A percentile compares a stretch with the other conserved stretches of the same genome.
These are phyloP conservation scores for Aureobasidium sp. DNA, from an alignment of 2,329 filamentous ascomycete species.

Conservation along the genomic window DNA sequence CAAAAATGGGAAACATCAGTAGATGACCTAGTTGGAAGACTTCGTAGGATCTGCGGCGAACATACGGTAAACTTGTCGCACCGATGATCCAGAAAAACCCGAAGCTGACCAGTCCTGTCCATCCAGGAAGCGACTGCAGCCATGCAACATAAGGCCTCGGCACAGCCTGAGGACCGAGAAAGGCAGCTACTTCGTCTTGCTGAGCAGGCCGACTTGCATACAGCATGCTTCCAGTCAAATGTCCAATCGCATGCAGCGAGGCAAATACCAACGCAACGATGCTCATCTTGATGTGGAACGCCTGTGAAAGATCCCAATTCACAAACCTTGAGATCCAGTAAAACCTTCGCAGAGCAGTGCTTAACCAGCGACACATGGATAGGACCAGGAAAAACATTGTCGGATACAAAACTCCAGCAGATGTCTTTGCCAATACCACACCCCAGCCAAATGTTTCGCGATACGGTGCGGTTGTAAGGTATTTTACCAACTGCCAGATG, in stretches of 20 bases:
- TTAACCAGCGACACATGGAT: conserved; percentile 52
- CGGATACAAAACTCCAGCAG: conserved; percentile 49
- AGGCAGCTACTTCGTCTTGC: conserved; percentile 38
- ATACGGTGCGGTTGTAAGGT: conserved; percentile 39
- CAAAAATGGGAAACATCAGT: conserved; percentile 54
- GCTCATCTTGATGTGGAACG: conserved; percentile 51
- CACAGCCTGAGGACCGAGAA: conserved; percentile 40
- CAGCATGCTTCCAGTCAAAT: conserved; percentile 47
- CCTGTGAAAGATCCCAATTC: conserved; percentile 51
- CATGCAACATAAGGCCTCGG: conserved; percentile 42
- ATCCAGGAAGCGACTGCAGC: conserved; percentile 43
- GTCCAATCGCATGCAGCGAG: conserved; percentile 48
- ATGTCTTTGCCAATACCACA: conserved; percentile 49
- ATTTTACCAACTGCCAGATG: conserved; percentile 51
- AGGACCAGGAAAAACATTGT: conserved; percentile 54
- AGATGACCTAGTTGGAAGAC: conserved; percentile 52
- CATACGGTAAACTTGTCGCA: conserved; percentile 43
- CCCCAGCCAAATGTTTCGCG: conserved; percentile 50
- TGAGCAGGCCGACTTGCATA: conserved; percentile 42
- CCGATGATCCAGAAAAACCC: conserved; percentile 46
- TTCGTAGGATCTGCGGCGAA: conserved; percentile 49
- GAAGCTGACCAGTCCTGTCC: conserved; percentile 45
- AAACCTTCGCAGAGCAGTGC: conserved; percentile 46
- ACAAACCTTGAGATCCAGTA: conserved; percentile 49
- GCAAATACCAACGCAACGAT: conserved; percentile 45